Base-by-base conservation (phyloP, 345 rosid genomes). In the Moringa oleifera region DNA sequence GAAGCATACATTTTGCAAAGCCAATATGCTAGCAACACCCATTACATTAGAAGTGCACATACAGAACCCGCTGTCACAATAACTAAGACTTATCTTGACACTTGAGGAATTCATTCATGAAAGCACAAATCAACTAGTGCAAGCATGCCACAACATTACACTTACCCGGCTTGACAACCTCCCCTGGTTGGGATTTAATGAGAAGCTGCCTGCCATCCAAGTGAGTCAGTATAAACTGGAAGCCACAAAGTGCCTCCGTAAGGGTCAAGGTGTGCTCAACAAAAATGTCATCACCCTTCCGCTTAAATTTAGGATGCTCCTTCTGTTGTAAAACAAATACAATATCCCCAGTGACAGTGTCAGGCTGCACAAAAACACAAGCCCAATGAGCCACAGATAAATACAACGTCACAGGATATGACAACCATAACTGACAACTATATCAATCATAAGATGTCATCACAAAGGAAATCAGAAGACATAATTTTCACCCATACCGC, bases 281-380 rank as follows among this genome's bases (percentile, higher is more conserved):
- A n/a, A 83, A 71, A 23, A 88, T 67, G 72, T 88, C 95, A 70
- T 88, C 95, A 18, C 85, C 85, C 87, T 79, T 83, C 72, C 91
- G 71, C 72, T 80, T 85, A 63, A 88, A 85, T 71, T 71, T 85
- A 15, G 92, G 82, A 55, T 84, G 88, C 53, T 85, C 91, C 51
- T 70, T 84, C 71, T 86, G 92, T 47, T 84, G 87, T 23, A 83
- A 78, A 51, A 85, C 79, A 67, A 87, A 87, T 21, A 87, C 90
- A 63, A 86, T 81, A 73, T 86, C 92, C 6, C 92, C 92, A 0
- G 92, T 86, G 57, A 76, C 41, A 0, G 88, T 87, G 62, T 87
- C 93, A 50, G 90, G 93, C 93, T 87, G 88, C 64, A 57, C 23
- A 56, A 55, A 53, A 59, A 5, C 8, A 53, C 21, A 51, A 20